Percentiles rank a stretch among this genome's conserved stretches.
Evolutionary conservation across 306 rosid species (phyloP).

Genomic region (Trifolium fragiferum): DNA sequence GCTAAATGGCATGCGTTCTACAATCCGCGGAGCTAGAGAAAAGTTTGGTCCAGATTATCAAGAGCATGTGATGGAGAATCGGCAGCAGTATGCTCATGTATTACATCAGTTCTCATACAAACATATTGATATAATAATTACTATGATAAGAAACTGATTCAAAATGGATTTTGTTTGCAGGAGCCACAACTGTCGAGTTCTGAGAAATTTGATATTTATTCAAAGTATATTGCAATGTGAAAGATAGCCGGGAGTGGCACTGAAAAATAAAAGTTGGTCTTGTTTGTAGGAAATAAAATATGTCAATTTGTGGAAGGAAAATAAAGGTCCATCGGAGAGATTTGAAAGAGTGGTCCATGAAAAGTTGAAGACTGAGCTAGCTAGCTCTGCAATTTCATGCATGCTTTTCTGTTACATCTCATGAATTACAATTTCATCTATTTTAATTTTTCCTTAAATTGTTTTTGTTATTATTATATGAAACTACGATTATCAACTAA

Average conservation of each 20-base stretch:
- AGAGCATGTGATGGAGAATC: constrained; percentile 15
- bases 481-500: too few relatives aligned
- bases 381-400: background rate
- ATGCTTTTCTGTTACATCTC: background rate
- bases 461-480: background rate
- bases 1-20: constrained; percentile 53
- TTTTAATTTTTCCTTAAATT: background rate
- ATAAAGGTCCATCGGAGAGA: constrained; percentile 4
- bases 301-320: constrained; percentile 4
- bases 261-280: background rate
- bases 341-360: background rate
- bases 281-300: constrained; percentile 12
- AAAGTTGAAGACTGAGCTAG: background rate
- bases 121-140: background rate
- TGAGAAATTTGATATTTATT: constrained; percentile 54
- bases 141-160: constrained; percentile 21
- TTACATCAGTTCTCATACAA: background rate
- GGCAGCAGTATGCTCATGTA: constrained; percentile 51
- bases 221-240: constrained; percentile 43
- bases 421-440: background rate
- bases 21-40: constrained; percentile 53
- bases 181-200: constrained; percentile 65
- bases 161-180: constrained; percentile 43
- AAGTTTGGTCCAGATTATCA: constrained; percentile 41
- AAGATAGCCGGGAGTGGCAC: background rate